Base-by-base conservation (phyloP, 495 filamentous ascomycete species). In the Durotheca rogersii region DNA sequence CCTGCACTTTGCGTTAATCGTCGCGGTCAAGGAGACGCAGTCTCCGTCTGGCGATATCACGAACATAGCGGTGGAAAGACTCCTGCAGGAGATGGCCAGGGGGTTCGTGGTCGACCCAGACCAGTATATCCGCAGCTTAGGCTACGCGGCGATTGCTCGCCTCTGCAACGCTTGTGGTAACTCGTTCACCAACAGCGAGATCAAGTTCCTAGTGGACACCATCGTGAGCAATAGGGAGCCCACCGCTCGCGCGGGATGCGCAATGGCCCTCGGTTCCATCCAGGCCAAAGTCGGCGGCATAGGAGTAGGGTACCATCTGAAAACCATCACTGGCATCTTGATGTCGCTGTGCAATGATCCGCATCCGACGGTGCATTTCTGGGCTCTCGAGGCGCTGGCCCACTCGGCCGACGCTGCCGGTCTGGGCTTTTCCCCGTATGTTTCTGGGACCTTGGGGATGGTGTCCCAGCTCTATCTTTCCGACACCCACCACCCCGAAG, bases 321-420 rank as follows among this genome's bases (percentile, higher is more conserved):
- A 96, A 70, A 95, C 89, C 6, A 96, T 99, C 40, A 81, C 95
- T 27, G 88, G 90, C 12, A 90, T 99, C 25, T 69, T 99, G 15
- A 92, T 96, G 88, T 96, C 92, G 15, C 72, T 99, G 5, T 89
- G 90, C 67, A 94, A 87, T 58, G 93, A 99, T 62, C 88, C 93
- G n/a, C 92, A 96, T 54, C 92, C 93, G 0, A 86, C 85, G 0
- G 93, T 99, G 1, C 93, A 99, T 65, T 94, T 88, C 65, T 97
- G 90, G 88, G 90, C 93, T 11, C 75, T 99, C 25, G 90, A 95
- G 55, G 91, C 87, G 1, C 65, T 99, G 12, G 84, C 89, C 41
- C 81, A 86, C 47, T 90, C 95, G 9, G 88, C 91, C 11, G 91
- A 97, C 59, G 91, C 94, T 11, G 88, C 94, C 25, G 94, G 92